Evolutionary conservation across 208 protist genomes (phyloP), one percentile per base, ranked within the genome.

Genomic region (Leptomonas seymouri): DNA sequence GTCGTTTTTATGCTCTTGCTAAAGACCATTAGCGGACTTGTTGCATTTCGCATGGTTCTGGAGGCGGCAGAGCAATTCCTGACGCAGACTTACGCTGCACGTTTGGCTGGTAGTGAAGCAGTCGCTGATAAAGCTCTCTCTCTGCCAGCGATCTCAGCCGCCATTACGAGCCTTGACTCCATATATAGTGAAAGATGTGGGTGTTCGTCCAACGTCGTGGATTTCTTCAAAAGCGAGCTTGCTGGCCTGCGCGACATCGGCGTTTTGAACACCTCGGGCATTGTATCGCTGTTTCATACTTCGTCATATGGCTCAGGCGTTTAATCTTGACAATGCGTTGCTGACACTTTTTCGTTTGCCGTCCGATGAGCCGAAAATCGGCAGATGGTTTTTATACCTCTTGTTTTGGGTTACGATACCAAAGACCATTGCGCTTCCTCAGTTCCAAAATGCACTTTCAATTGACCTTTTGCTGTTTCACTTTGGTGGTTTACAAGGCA

Each of bases 41-140:
- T 86, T 20, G 76, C 84, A 0, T 84, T 80, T 59, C 80, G 84
- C 21, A 28, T 86, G 0, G 42, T 89, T 41, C 44, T 89, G n/a
- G 84, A 89, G 44, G 67, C 84, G 0, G 77, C 68, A 2, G 80
- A 86, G 42, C 71, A 55, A 39, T 86, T 89, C 56, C 53, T 79
- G 20, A 45, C 61, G 4, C 74, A 79, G 30, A 71, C 68, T n/a
- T 81, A 81, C 51, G 39, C 58, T 34, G 41, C 34, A 27, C 74
- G 74, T 45, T 60, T 78, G 41, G 11, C 20, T 34, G 16, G 25
- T 23, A 31, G 56, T 16, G 44, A 14, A 23, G 5, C n/a, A 11
- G 50, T 70, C n/a, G 67, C 64, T 30, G 59, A 70, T n/a, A 66
- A 67, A n/a, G 11, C 46, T 20, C 49, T 74, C 15, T 51, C 71